A percentile compares a stretch with the other conserved stretches of the same genome.
phyloP scores from a whole-genome alignment of 2,329 filamentous ascomycete genomes.

The Colletotrichum acutatum region DNA sequence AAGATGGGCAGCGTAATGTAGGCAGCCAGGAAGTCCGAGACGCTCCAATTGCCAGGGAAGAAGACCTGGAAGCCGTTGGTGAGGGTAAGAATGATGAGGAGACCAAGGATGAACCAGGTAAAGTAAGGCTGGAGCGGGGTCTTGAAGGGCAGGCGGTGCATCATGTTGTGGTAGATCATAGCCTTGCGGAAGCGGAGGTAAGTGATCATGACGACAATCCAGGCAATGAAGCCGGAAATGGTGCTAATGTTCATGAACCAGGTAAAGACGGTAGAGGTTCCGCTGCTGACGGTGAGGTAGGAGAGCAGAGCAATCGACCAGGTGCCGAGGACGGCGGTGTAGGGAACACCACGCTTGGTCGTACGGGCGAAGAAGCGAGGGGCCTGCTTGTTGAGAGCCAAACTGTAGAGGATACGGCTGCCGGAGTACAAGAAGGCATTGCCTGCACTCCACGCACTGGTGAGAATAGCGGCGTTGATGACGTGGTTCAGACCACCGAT shows the following conservation, averaged over 20 bases:
- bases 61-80: slow-evolving; percentile 84
- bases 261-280: slow-evolving; percentile 72
- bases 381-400: slow-evolving; percentile 74
- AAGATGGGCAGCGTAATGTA: slow-evolving; percentile 75
- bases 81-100: slow-evolving; percentile 71
- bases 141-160: slow-evolving; percentile 61
- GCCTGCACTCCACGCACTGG: slow-evolving; percentile 72
- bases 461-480: slow-evolving; percentile 75
- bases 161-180: slow-evolving; percentile 62
- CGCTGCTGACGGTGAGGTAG: slow-evolving; percentile 75
- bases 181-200: slow-evolving; percentile 70
- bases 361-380: slow-evolving; percentile 70
- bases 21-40: slow-evolving; percentile 70
- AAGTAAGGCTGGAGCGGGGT: slow-evolving; percentile 71
- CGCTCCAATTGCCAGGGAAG: slow-evolving; percentile 72
- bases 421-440: slow-evolving; percentile 74
- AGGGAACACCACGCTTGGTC: slow-evolving; percentile 71
- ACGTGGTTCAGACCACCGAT: slow-evolving; percentile 73
- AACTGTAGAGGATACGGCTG: slow-evolving; percentile 75
- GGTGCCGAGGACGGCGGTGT: slow-evolving; percentile 62
- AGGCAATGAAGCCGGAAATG: slow-evolving; percentile 69
- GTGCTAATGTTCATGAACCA: slow-evolving; percentile 80
- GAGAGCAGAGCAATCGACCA: slow-evolving; percentile 72
- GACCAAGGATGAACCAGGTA: slow-evolving; percentile 67
- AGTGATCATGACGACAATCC: slow-evolving; percentile 68